Percentiles rank a stretch among this genome's conserved stretches.
Evolutionary conservation across 2,329 filamentous ascomycete genomes (phyloP).

Genomic region (Sclerotinia nivalis): DNA sequence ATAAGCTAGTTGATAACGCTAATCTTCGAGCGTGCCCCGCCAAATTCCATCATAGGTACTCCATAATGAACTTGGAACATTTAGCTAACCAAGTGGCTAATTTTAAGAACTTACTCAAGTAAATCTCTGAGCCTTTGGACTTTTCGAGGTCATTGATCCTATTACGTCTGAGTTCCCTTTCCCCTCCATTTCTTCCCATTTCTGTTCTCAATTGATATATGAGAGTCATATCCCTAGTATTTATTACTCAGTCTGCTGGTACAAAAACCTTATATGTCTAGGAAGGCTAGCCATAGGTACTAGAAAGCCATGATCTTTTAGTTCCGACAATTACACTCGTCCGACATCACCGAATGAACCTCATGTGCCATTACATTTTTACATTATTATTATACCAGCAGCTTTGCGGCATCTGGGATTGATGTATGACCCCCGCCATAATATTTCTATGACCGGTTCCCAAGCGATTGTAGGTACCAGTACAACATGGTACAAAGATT

Average conservation of each 20-base stretch:
- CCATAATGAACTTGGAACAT: neutral
- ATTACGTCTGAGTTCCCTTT: neutral
- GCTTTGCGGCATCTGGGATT: slow-evolving; percentile 13
- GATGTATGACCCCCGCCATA: slow-evolving; percentile 19
- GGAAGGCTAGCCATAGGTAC: neutral
- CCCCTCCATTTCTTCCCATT: neutral
- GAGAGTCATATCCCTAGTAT: neutral
- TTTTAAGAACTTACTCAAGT: neutral
- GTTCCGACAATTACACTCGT: neutral
- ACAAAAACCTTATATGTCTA: neutral
- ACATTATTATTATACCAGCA: slow-evolving; percentile 30
- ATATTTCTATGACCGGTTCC: slow-evolving; percentile 19
- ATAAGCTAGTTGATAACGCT: slow-evolving; percentile 25
- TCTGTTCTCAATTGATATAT: neutral
- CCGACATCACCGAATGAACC: neutral
- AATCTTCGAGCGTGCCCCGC: slow-evolving; percentile 17
- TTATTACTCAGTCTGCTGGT: neutral
- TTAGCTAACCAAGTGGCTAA: neutral
- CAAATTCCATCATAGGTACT: slow-evolving; percentile 15
- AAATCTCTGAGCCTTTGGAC: too few species aligned
- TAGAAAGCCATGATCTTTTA: neutral
- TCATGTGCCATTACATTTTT: slow-evolving; percentile 4
- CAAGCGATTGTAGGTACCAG: slow-evolving; percentile 25
- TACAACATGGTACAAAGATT: slow-evolving; percentile 21
- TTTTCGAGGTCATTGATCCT: too few species aligned